Evolutionary conservation across 306 rosid genomes (phyloP).

Genomic region (Astragalus glycyphyllos): DNA sequence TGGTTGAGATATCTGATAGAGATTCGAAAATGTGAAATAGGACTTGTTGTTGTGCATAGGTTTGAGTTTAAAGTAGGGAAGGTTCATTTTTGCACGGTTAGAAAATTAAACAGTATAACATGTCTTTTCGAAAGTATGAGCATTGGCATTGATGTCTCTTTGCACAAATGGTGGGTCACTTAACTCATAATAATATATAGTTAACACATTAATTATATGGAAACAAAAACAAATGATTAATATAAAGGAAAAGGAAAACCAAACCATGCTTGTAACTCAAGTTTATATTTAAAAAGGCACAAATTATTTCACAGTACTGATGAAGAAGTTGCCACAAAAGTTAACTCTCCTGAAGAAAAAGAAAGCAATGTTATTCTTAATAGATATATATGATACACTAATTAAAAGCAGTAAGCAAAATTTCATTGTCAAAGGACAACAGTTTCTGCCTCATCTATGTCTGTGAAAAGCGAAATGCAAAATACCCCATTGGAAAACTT

Average conservation of each 20-base stretch:
- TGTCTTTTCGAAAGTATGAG: slow-evolving; percentile 50
- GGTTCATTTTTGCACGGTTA: slow-evolving; percentile 46
- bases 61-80: slow-evolving; percentile 38
- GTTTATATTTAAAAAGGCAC: slow-evolving; percentile 25
- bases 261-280: slow-evolving; percentile 42
- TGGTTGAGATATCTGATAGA: slow-evolving; percentile 28
- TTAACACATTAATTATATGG: slow-evolving; percentile 31
- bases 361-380: slow-evolving; percentile 25
- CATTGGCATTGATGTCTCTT: slow-evolving; percentile 51
- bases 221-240: not conserved
- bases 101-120: slow-evolving; percentile 40
- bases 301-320: slow-evolving; percentile 12
- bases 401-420: slow-evolving; percentile 26
- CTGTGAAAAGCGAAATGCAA: slow-evolving; percentile 47
- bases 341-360: slow-evolving; percentile 33
- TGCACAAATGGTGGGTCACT: slow-evolving; percentile 52
- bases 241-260: not conserved
- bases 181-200: slow-evolving; percentile 31
- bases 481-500: slow-evolving; percentile 51
- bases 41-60: slow-evolving; percentile 35
- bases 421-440: slow-evolving; percentile 37
- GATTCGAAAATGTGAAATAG: slow-evolving; percentile 41
- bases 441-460: slow-evolving; percentile 31
- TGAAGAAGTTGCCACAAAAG: slow-evolving; percentile 4
- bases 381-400: not conserved